phyloP scores from a whole-genome alignment of 2,329 filamentous ascomycete genomes.

The Diplodia scrobiculata region DNA sequence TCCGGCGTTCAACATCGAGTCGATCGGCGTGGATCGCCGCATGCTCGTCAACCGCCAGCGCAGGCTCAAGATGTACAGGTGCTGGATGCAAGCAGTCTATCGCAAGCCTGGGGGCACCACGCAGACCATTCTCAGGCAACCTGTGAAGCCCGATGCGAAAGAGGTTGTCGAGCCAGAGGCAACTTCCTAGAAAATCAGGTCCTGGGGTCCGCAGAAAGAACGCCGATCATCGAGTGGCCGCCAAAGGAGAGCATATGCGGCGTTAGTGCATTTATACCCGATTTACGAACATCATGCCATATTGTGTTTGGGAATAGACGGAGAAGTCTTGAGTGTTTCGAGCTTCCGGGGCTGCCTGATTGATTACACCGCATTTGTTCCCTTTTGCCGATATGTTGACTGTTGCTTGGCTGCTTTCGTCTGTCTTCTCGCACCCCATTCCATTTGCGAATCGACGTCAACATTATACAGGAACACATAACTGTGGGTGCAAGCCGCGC shows the following conservation, averaged over 20 bases:
- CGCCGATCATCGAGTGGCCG: not conserved
- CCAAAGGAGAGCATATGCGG: conserved; percentile 3
- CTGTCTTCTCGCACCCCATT: too few species aligned
- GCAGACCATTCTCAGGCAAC: not conserved
- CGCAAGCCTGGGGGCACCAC: conserved; percentile 56
- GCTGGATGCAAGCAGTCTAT: conserved; percentile 88
- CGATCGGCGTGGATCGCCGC: conserved; percentile 82
- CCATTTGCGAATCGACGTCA: too few species aligned
- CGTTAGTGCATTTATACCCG: conserved; percentile 22
- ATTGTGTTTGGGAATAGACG: not conserved
- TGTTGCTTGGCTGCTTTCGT: too few species aligned
- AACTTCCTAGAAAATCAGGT: not conserved
- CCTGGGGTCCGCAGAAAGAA: not conserved
- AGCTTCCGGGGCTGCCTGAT: not conserved
- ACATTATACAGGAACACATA: too few species aligned
- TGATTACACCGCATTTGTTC: too few species aligned
- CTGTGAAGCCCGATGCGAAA: not conserved
- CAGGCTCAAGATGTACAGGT: conserved; percentile 96
- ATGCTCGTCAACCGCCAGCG: conserved; percentile 89
- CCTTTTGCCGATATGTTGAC: too few species aligned
- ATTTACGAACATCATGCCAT: not conserved
- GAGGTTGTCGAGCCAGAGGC: not conserved
- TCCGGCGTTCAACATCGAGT: conserved; percentile 65
- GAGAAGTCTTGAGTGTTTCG: not conserved
- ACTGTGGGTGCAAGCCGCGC: too few species aligned